These are phyloP conservation scores for Baorangia bicolor DNA, from an alignment of 768 basidiomycete genomes.

Conservation along the genomic window DNA sequence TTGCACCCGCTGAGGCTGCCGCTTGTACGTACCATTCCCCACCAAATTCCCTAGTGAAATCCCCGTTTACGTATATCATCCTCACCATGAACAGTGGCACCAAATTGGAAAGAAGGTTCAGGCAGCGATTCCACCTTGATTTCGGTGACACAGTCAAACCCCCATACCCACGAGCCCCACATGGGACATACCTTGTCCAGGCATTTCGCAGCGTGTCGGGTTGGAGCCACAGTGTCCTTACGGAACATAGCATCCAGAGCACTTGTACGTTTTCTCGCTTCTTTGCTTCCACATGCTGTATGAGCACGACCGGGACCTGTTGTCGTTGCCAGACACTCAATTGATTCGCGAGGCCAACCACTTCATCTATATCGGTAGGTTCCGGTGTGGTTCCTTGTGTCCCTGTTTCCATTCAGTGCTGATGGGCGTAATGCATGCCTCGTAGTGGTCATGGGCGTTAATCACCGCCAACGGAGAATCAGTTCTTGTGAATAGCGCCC, in stretches of 20 bases:
- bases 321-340: slow-evolving; percentile 53
- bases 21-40: too few species aligned
- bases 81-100: slow-evolving; percentile 62
- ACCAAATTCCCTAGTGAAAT: not conserved
- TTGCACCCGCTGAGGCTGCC: too few species aligned
- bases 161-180: slow-evolving; percentile 42
- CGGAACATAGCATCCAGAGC: slow-evolving; percentile 88
- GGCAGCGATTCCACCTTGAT: slow-evolving; percentile 59
- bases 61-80: slow-evolving; percentile 43
- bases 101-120: slow-evolving; percentile 56
- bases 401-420: not conserved
- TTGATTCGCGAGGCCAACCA: slow-evolving; percentile 83
- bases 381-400: not conserved
- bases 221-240: slow-evolving; percentile 91
- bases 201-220: slow-evolving; percentile 86
- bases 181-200: slow-evolving; percentile 68
- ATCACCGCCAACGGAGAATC: slow-evolving; percentile 50
- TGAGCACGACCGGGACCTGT: not conserved
- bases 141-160: slow-evolving; percentile 39
- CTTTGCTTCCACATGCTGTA: not conserved
- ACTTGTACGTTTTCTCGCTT: slow-evolving; percentile 62
- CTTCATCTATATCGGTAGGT: slow-evolving; percentile 87
- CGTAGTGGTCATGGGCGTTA: slow-evolving; percentile 1
- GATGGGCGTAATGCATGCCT: slow-evolving; percentile 4
- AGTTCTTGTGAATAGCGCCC: slow-evolving; percentile 67